A percentile compares a stretch with the other conserved stretches of the same genome.
Conservation (phyloP, 2,329 filamentous ascomycete genomes). For the Ophiostoma montium region DNA sequence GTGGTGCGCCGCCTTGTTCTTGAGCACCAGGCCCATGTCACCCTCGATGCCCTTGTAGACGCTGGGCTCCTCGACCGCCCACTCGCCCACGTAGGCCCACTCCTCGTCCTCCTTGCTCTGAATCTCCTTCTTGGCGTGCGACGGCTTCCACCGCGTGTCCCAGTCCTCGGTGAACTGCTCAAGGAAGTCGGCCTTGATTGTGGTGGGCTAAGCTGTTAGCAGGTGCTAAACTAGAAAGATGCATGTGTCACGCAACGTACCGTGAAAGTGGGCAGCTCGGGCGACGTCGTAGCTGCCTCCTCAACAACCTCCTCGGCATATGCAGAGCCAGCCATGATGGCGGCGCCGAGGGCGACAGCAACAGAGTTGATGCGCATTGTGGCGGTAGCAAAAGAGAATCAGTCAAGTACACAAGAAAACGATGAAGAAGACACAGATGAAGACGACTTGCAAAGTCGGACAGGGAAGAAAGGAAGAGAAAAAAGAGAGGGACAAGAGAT, state of each 20-base stretch:
- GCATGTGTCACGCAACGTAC: constrained; percentile 40
- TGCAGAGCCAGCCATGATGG: constrained; percentile 56
- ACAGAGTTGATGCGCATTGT: constrained; percentile 76
- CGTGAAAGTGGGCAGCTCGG: constrained; percentile 69
- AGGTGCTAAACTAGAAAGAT: too few species aligned
- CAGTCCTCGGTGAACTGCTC: constrained; percentile 98
- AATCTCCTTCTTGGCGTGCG: constrained; percentile 87
- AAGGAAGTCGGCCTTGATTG: constrained; percentile 82
- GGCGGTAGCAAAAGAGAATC: background rate
- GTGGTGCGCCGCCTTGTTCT: constrained; percentile 95
- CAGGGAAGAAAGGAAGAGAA: constrained; percentile 2
- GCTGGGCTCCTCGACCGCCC: constrained; percentile 87
- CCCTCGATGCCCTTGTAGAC: constrained; percentile 86
- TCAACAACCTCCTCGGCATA: constrained; percentile 50
- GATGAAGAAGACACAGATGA: background rate
- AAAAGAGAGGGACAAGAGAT: background rate
- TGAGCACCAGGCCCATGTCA: constrained; percentile 93
- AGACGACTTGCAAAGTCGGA: constrained; percentile 2
- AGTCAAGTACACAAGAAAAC: background rate
- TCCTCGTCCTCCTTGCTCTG: constrained; percentile 62
- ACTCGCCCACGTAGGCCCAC: constrained; percentile 95
- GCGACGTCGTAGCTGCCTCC: constrained; percentile 32
- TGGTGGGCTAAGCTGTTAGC: constrained; percentile 51
- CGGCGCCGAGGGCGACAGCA: constrained; percentile 61
- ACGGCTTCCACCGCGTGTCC: constrained; percentile 86